Conservation (phyloP, 108 stramenopile species). For the Mediolabrus comicus region DNA sequence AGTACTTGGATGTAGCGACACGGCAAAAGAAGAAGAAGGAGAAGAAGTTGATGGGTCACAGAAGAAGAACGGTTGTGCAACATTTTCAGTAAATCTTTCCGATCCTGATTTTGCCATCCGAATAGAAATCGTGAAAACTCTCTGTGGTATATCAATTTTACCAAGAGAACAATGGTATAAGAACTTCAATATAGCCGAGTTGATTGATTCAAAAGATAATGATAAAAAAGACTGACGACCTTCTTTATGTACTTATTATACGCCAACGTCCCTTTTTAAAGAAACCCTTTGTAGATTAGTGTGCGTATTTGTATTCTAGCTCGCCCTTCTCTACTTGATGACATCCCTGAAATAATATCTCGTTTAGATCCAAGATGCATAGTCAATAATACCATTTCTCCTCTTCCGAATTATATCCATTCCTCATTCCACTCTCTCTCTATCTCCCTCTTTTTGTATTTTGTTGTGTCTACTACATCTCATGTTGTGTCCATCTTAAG, state of each 20-base stretch:
- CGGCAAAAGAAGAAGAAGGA: background rate
- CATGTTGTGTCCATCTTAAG: conserved; percentile 25
- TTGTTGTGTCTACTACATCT: background rate
- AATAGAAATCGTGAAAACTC: conserved; percentile 70
- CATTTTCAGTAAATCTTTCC: conserved; percentile 52
- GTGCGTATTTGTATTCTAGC: background rate
- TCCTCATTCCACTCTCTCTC: background rate
- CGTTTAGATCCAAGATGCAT: too few relatives aligned
- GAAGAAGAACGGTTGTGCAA: conserved; percentile 20
- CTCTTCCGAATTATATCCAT: background rate
- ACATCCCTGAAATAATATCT: too few relatives aligned
- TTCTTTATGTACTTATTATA: background rate
- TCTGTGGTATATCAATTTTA: conserved; percentile 68
- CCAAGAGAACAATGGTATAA: conserved; percentile 37
- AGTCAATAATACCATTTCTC: background rate
- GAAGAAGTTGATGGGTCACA: conserved; percentile 1
- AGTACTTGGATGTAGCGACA: background rate
- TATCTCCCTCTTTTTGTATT: background rate
- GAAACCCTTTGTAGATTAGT: background rate
- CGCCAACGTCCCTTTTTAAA: background rate
- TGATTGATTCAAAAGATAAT: conserved; percentile 3
- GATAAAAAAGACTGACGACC: background rate
- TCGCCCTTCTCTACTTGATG: background rate
- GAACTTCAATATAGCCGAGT: conserved; percentile 52
- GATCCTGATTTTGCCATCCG: conserved; percentile 68